phyloP scores from a whole-genome alignment of 768 basidiomycete genomes.

The Mycena alexandri region DNA sequence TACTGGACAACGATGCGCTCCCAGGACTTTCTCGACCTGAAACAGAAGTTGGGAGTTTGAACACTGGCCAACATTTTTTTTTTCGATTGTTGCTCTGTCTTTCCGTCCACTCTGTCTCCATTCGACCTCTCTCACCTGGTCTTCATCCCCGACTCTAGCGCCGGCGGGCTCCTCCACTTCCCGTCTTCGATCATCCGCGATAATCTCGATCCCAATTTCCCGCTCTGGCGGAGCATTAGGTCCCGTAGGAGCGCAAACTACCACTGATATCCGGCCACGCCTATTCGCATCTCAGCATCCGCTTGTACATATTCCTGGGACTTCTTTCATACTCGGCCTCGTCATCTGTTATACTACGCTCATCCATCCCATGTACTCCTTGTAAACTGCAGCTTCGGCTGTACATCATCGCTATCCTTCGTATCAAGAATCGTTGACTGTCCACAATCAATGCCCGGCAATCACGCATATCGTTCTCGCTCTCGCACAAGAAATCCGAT shows the following conservation, averaged over 20 bases:
- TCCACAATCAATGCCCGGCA: slow-evolving; percentile 20
- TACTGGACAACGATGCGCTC: slow-evolving; percentile 64
- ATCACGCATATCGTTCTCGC: slow-evolving; percentile 11
- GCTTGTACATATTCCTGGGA: slow-evolving; percentile 29
- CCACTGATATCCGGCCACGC: slow-evolving; percentile 35
- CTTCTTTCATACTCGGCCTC: slow-evolving; percentile 31
- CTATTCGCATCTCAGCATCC: slow-evolving; percentile 35
- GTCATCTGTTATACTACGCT: slow-evolving; percentile 21
- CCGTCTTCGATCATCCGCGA: slow-evolving; percentile 32
- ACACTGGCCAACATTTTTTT: background rate
- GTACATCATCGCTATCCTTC: slow-evolving; percentile 29
- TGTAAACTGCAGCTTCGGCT: slow-evolving; percentile 33
- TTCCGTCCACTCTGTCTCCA: slow-evolving; percentile 4
- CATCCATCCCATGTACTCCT: slow-evolving; percentile 25
- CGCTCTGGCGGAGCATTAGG: slow-evolving; percentile 14
- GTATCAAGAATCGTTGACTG: slow-evolving; percentile 12
- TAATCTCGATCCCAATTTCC: slow-evolving; percentile 30
- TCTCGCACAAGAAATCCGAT: slow-evolving; percentile 4
- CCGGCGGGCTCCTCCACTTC: slow-evolving; percentile 21
- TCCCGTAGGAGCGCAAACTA: slow-evolving; percentile 23
- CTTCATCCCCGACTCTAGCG: slow-evolving; percentile 25
- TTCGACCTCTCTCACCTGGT: slow-evolving; percentile 5
- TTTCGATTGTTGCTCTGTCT: slow-evolving; percentile 25
- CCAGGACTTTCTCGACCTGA: slow-evolving; percentile 66
- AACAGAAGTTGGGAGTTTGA: slow-evolving; percentile 68